A percentile compares a stretch with the other conserved stretches of the same genome.
phyloP scores from a whole-genome alignment of 2,329 filamentous ascomycete genomes.

The Grosmannia huntii region DNA sequence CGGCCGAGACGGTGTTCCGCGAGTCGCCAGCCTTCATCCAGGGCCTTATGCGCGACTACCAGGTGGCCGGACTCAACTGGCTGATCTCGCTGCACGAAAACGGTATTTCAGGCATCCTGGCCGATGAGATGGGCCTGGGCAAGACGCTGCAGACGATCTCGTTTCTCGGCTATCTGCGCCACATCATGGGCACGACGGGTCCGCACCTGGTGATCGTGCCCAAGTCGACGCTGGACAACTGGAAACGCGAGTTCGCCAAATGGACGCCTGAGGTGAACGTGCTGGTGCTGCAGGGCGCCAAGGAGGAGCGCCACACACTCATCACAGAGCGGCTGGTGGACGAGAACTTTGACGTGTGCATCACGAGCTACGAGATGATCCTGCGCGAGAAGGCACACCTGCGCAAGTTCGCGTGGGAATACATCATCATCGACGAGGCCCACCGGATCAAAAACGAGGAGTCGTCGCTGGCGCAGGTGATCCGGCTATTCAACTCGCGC shows the following conservation, averaged over 20 bases:
- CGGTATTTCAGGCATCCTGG: constrained; percentile 93
- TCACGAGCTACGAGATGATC: constrained; percentile 99
- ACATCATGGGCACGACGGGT: constrained; percentile 77
- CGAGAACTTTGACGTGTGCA: constrained; percentile 93
- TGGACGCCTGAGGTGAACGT: constrained; percentile 97
- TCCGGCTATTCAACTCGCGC: constrained; percentile 88
- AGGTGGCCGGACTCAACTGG: constrained; percentile 93
- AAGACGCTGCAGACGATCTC: constrained; percentile 97
- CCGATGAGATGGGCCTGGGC: constrained; percentile 96
- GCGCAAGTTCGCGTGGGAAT: constrained; percentile 98
- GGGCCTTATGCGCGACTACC: constrained; percentile 89
- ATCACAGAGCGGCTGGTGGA: constrained; percentile 88
- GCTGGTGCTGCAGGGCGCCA: constrained; percentile 83
- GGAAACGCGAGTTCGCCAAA: constrained; percentile 83
- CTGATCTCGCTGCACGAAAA: constrained; percentile 96
- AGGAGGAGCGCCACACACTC: constrained; percentile 78
- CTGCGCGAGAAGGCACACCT: constrained; percentile 86
- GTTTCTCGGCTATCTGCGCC: constrained; percentile 87
- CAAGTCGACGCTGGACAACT: constrained; percentile 96
- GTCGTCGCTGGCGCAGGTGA: constrained; percentile 90
- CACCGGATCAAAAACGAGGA: constrained; percentile 99
- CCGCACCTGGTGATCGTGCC: constrained; percentile 87
- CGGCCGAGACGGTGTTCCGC: constrained; percentile 80
- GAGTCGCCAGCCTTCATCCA: constrained; percentile 87
- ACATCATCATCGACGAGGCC: constrained; percentile 97